phyloP scores from a whole-genome alignment of 2,329 filamentous ascomycete genomes.

The Microdochium nivale region DNA sequence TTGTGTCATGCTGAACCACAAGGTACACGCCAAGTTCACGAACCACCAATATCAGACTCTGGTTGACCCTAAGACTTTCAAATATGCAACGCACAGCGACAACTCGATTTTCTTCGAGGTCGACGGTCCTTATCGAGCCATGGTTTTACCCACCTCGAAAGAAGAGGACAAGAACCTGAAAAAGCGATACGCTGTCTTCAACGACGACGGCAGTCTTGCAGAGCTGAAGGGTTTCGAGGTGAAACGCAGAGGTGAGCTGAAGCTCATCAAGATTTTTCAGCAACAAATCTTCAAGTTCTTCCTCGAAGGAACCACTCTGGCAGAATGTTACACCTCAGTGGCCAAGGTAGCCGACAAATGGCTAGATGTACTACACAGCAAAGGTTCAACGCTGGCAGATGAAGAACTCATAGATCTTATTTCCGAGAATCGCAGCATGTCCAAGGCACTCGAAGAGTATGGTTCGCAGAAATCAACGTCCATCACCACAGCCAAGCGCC shows the following conservation, averaged over 20 bases:
- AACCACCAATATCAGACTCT: conserved; percentile 97
- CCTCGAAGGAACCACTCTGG: conserved; percentile 77
- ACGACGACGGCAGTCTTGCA: conserved; percentile 89
- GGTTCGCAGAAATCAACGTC: conserved; percentile 93
- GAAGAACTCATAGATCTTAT: conserved; percentile 99
- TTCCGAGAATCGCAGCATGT: conserved; percentile 98
- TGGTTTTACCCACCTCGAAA: conserved; percentile 95
- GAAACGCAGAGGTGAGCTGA: conserved; percentile 93
- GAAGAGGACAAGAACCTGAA: conserved; percentile 99
- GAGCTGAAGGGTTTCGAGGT: conserved; percentile 97
- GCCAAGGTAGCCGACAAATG: conserved; percentile 93
- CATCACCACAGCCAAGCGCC: conserved; percentile 92
- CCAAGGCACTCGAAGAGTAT: conserved; percentile 94
- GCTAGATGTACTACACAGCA: conserved; percentile 88
- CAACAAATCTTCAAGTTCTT: conserved; percentile 99
- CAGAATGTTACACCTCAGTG: conserved; percentile 84
- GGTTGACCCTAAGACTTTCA: conserved; percentile 68
- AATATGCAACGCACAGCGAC: conserved; percentile 94
- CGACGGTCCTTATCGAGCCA: conserved; percentile 93
- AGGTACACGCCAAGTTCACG: conserved; percentile 90
- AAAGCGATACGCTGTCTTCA: conserved; percentile 98
- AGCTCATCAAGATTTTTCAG: conserved; percentile 99
- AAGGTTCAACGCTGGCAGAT: conserved; percentile 82
- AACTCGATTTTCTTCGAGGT: conserved; percentile 99
- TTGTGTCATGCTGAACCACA: conserved; percentile 97